Base-by-base conservation (phyloP, 2,329 filamentous ascomycete genomes). In the Fusarium keratoplasticum region DNA sequence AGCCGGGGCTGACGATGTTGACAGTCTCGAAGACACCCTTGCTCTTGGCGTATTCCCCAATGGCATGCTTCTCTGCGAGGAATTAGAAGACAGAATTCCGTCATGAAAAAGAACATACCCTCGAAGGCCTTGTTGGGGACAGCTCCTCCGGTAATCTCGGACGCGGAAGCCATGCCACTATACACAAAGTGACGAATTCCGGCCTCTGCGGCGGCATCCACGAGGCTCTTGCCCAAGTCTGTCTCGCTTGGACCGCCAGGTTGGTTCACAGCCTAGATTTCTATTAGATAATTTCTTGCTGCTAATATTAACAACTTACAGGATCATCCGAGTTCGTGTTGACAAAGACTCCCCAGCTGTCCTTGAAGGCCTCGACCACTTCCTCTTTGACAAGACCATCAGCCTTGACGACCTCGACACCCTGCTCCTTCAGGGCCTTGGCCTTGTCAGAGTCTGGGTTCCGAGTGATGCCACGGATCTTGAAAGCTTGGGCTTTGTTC, bases 111-210 rank as follows among this genome's bases (percentile, higher is more conserved):
- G 8, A 50, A 65, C 77, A 31, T 77, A 83, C 83, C 78, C 6
- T 84, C 82, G 59, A 83, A 82, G 2, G 78, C 77, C 27, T 75
- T 78, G 70, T 78, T 79, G 2, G 72, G 69, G 8, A 83, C 71
- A 4, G 69, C 76, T 16, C 83, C 83, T 18, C 80, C 72, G 5
- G 82, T 84, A 52, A 81, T 73, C 44, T 82, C 72, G 0, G 75
- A 75, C 9, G 79, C 79, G 44, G 82, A 80, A 9, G 79, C 76
- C 57, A 82, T 78, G 4, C 82, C 80, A 57, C 83, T 84, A 57
- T 80, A 84, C 9, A 84, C 78, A 16, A 84, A 77, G 69, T 83
- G 79, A 55, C 78, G 68, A 0, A 83, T 81, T 18, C 82, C 80
- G 11, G 79, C 81, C 14, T 79, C 73, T 18, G 72, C 76, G 2